Evolutionary conservation across 441 rosid species (phyloP).

Genomic region (Corymbia calophylla): DNA sequence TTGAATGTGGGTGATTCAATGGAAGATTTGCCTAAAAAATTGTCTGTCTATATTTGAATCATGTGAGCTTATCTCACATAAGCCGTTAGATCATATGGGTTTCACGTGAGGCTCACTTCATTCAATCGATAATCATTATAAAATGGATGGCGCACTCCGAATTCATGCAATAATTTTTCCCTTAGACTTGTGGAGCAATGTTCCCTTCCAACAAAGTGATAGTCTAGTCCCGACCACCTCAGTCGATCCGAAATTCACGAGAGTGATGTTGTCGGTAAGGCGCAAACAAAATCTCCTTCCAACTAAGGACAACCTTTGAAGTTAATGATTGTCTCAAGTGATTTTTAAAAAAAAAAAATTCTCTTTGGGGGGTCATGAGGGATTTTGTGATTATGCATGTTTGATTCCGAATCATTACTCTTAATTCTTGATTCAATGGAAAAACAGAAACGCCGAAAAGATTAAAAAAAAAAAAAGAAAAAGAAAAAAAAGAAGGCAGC

Average conservation of each 20-base stretch:
- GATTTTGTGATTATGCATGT: not conserved
- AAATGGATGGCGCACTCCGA: rapidly evolving
- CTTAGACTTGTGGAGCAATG: not conserved
- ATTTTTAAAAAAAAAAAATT: too few species aligned
- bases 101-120: rapidly evolving
- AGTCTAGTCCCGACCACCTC: not conserved
- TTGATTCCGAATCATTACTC: not conserved
- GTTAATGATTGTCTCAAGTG: not conserved
- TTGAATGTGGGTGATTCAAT: not conserved
- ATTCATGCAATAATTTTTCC: not conserved
- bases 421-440: not conserved
- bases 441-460: not conserved
- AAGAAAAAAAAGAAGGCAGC: rapidly evolving
- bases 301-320: not conserved
- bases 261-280: not conserved
- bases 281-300: not conserved
- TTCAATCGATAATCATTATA: rapidly evolving
- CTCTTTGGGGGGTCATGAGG: not conserved
- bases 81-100: rapidly evolving
- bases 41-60: not conserved
- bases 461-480: too few species aligned
- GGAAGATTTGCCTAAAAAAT: not conserved
- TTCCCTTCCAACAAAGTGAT: not conserved
- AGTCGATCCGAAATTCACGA: not conserved
- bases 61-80: not conserved